Evolutionary conservation across 768 basidiomycete genomes (phyloP).

Genomic region (Calocera cornea): DNA sequence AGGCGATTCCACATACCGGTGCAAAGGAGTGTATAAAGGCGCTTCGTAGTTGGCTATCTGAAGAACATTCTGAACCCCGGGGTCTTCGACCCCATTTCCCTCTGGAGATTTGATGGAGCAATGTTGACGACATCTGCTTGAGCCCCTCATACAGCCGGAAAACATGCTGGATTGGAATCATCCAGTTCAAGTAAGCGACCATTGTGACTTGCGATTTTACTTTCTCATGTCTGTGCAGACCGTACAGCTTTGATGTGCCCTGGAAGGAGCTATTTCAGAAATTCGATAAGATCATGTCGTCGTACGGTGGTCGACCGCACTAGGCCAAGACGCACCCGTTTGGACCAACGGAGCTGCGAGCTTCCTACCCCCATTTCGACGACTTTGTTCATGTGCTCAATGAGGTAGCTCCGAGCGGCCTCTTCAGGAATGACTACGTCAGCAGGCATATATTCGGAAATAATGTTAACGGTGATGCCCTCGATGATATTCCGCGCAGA

Average conservation of each 20-base stretch:
- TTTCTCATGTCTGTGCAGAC: too few species aligned
- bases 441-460: constrained; percentile 79
- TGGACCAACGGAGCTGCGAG: constrained; percentile 45
- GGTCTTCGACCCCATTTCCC: constrained; percentile 85
- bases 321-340: constrained; percentile 90
- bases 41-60: constrained; percentile 54
- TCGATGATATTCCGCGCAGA: too few species aligned
- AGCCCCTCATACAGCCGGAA: constrained; percentile 67
- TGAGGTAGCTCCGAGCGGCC: constrained; percentile 42
- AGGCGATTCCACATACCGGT: constrained; percentile 68
- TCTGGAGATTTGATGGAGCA: constrained; percentile 81
- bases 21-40: constrained; percentile 56
- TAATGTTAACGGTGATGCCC: too few species aligned
- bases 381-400: constrained; percentile 57
- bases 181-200: constrained; percentile 93
- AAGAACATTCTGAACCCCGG: constrained; percentile 47
- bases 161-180: constrained; percentile 89
- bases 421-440: constrained; percentile 65
- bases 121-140: constrained; percentile 88
- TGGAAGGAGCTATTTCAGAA: constrained; percentile 63
- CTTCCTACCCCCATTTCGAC: constrained; percentile 67
- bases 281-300: constrained; percentile 57
- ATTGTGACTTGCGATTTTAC: too few species aligned
- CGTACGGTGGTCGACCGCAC: constrained; percentile 73
- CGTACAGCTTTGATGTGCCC: constrained; percentile 70